Evolutionary conservation across 768 basidiomycete genomes (phyloP).

Genomic region (Kwoniella shandongensis): DNA sequence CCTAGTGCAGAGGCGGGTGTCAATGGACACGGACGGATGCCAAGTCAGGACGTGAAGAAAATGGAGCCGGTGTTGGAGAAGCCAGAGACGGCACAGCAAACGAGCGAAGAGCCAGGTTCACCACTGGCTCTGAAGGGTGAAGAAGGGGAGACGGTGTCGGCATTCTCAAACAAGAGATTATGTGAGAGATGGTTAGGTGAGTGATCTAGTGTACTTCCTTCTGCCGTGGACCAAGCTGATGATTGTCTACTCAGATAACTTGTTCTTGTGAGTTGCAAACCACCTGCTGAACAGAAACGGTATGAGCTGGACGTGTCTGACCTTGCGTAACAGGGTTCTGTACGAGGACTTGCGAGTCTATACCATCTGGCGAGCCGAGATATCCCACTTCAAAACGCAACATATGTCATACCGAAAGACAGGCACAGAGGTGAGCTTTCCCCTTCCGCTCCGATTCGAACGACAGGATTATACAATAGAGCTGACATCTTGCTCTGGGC

Average conservation of each 20-base stretch:
- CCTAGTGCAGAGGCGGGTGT: slow-evolving; percentile 1
- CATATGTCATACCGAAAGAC: slow-evolving; percentile 98
- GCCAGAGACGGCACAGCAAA: slow-evolving; percentile 47
- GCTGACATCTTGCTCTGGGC: slow-evolving; percentile 1
- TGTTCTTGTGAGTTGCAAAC: slow-evolving; percentile 58
- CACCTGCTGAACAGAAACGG: slow-evolving; percentile 55
- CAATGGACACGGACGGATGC: slow-evolving; percentile 48
- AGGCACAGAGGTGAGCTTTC: slow-evolving; percentile 62
- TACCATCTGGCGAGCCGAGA: slow-evolving; percentile 98
- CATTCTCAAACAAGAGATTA: slow-evolving; percentile 92
- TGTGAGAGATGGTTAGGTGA: slow-evolving; percentile 89
- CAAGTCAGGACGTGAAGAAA: slow-evolving; percentile 43
- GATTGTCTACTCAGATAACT: slow-evolving; percentile 60
- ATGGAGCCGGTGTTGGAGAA: slow-evolving; percentile 42
- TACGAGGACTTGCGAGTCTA: slow-evolving; percentile 87
- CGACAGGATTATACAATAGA: no score
- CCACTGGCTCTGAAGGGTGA: slow-evolving; percentile 25
- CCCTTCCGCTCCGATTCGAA: slow-evolving; percentile 11
- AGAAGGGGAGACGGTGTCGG: slow-evolving; percentile 59
- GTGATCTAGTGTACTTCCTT: neutral
- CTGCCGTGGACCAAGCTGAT: neutral
- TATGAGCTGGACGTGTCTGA: slow-evolving; percentile 56
- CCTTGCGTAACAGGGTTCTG: slow-evolving; percentile 27
- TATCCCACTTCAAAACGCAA: slow-evolving; percentile 98
- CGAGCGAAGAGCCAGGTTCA: slow-evolving; percentile 22